Percentiles rank a stretch among this genome's conserved stretches.
phyloP scores from a whole-genome alignment of 257 asterid species.

The Datura wrightii region DNA sequence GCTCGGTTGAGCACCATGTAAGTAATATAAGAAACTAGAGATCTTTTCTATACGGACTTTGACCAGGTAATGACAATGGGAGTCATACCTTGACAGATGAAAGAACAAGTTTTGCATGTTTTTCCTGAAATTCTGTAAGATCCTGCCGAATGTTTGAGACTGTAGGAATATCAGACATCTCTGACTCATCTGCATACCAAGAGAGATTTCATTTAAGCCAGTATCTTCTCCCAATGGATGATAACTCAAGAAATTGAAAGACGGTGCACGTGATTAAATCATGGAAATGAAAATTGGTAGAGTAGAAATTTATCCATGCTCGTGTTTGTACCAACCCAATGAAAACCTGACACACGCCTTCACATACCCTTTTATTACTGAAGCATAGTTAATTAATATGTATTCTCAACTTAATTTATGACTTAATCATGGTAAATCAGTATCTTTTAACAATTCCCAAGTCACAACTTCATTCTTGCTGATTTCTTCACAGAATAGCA shows the following conservation, averaged over 20 bases:
- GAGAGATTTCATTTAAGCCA: slow-evolving; percentile 28
- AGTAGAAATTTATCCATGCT: not conserved
- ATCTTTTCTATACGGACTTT: not conserved
- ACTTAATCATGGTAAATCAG: not conserved
- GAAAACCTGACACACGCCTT: not conserved
- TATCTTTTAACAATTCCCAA: not conserved
- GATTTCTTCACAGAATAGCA: not conserved
- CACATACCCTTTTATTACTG: not conserved
- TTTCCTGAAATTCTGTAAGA: slow-evolving; percentile 94
- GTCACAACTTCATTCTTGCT: slow-evolving; percentile 4
- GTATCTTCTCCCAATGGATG: not conserved
- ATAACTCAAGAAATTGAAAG: not conserved
- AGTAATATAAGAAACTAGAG: not conserved
- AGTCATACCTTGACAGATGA: slow-evolving; percentile 75
- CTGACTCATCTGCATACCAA: slow-evolving; percentile 70
- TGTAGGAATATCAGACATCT: slow-evolving; percentile 73
- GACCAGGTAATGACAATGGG: slow-evolving; percentile 21
- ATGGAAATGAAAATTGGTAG: not conserved
- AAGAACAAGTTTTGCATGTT: slow-evolving; percentile 88
- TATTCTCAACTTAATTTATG: not conserved
- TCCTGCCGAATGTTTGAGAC: slow-evolving; percentile 88
- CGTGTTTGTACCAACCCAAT: not conserved
- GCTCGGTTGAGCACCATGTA: not conserved
- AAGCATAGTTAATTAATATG: not conserved
- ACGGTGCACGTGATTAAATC: not conserved